Evolutionary conservation across 371 early-diverging fungal species (phyloP).

Genomic region (Syncephalastrum sp.): DNA sequence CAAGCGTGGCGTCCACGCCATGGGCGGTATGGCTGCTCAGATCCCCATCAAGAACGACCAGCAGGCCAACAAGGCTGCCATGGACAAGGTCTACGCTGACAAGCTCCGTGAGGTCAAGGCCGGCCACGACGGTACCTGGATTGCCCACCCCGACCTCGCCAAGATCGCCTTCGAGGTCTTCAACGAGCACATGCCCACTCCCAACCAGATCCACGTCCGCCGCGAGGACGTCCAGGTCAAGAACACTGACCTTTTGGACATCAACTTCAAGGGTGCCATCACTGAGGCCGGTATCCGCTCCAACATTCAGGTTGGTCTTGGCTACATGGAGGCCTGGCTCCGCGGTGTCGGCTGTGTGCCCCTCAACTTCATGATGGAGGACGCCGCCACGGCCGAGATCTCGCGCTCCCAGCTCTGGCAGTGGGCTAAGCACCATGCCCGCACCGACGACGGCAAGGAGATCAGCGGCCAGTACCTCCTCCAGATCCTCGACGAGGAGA

Average conservation of each 20-base stretch:
- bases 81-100: conserved; percentile 89
- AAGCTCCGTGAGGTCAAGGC: conserved; percentile 91
- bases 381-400: conserved; percentile 91
- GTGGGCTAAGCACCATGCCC: conserved; percentile 90
- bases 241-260: conserved; percentile 82
- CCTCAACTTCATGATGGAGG: conserved; percentile 62
- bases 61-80: conserved; percentile 82
- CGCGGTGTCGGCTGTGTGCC: conserved; percentile 95
- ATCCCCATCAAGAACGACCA: conserved; percentile 93
- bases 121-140: conserved; percentile 97
- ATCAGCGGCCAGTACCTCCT: conserved; percentile 76
- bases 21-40: conserved; percentile 98
- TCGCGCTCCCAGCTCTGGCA: conserved; percentile 96
- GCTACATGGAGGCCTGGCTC: conserved; percentile 96
- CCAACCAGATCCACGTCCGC: conserved; percentile 91
- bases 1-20: conserved; percentile 95
- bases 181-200: conserved; percentile 91
- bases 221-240: conserved; percentile 89
- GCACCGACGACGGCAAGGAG: conserved; percentile 76
- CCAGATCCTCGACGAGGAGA: conserved; percentile 85
- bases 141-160: conserved; percentile 96
- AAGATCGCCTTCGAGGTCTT: conserved; percentile 86
- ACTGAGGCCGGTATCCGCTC: conserved; percentile 88
- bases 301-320: conserved; percentile 89
- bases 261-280: conserved; percentile 75